Evolutionary conservation across 129 eudicot genomes (phyloP).

Genomic region (Artemisia tridentata): DNA sequence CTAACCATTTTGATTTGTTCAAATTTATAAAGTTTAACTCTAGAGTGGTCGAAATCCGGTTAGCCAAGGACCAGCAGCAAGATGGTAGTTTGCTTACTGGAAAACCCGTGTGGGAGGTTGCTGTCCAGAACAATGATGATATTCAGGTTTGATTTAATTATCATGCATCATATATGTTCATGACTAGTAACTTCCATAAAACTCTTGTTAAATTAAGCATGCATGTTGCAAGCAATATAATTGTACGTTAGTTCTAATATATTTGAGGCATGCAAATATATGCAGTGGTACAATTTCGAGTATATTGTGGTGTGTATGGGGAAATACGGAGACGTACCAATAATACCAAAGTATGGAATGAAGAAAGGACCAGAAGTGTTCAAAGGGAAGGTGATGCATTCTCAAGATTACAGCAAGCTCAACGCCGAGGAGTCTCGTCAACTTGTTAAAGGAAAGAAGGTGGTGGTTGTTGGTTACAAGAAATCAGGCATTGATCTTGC

Average conservation of each 20-base stretch:
- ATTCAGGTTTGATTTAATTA: background rate
- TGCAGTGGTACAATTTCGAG: constrained; percentile 86
- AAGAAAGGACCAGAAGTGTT: constrained; percentile 86
- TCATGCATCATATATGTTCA: background rate
- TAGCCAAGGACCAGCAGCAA: constrained; percentile 32
- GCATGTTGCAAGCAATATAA: too few species aligned
- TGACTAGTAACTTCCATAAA: background rate
- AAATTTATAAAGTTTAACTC: constrained; percentile 73
- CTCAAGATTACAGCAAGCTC: constrained; percentile 82
- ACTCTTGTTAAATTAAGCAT: background rate
- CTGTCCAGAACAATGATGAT: constrained; percentile 43
- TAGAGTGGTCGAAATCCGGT: constrained; percentile 75
- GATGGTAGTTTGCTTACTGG: constrained; percentile 17
- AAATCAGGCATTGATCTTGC: constrained; percentile 97
- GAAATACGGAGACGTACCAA: constrained; percentile 84
- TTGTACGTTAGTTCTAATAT: too few species aligned
- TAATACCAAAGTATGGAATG: constrained; percentile 54
- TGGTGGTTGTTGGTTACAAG: constrained; percentile 87
- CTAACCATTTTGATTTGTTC: constrained; percentile 63
- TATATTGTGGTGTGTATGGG: constrained; percentile 88
- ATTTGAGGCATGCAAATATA: background rate
- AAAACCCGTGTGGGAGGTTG: constrained; percentile 85
- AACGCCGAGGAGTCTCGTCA: constrained; percentile 39
- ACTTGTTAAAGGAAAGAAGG: constrained; percentile 73
- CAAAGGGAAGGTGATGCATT: constrained; percentile 74